Percentiles rank a stretch among this genome's conserved stretches.
Evolutionary conservation across 148 eudicot species (phyloP).

Genomic region (Pouteria glomerata): DNA sequence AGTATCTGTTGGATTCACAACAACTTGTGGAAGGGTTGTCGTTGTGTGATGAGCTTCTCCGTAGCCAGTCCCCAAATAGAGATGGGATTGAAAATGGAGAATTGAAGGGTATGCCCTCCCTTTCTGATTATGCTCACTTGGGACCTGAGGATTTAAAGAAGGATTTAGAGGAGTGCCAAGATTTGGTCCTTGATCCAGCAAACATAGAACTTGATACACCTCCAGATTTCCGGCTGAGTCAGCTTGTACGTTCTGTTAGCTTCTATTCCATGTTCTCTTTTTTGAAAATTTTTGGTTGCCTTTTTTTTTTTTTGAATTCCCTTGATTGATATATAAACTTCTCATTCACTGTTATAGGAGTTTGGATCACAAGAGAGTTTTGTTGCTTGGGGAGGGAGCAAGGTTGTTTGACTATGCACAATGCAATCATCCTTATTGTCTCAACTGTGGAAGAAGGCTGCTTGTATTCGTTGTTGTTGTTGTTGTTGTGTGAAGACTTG

Average conservation of each 20-base stretch:
- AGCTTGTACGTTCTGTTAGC: slow-evolving; percentile 48
- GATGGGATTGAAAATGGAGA: slow-evolving; percentile 27
- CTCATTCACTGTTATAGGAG: slow-evolving; percentile 55
- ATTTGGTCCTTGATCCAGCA: slow-evolving; percentile 51
- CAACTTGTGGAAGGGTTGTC: slow-evolving; percentile 81
- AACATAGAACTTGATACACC: slow-evolving; percentile 64
- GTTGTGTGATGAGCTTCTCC: slow-evolving; percentile 67
- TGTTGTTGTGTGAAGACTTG: background rate
- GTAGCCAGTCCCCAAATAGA: slow-evolving; percentile 60
- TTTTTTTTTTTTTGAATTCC: too few species aligned
- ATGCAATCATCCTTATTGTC: too few species aligned
- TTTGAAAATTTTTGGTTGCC: background rate
- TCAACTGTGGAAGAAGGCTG: too few species aligned
- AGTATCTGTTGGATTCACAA: slow-evolving; percentile 59
- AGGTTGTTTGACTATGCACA: slow-evolving; percentile 25
- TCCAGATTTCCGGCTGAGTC: slow-evolving; percentile 85
- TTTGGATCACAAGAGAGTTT: slow-evolving; percentile 85
- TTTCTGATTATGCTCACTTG: slow-evolving; percentile 57
- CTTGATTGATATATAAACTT: background rate
- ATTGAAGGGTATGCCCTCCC: slow-evolving; percentile 34
- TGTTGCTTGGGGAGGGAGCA: slow-evolving; percentile 64
- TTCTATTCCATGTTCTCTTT: background rate
- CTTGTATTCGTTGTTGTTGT: background rate
- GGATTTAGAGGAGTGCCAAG: slow-evolving; percentile 69
- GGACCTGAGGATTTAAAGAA: slow-evolving; percentile 67